Evolutionary conservation across 2,329 filamentous ascomycete genomes (phyloP), one percentile per base, ranked within the genome.

Genomic region (Paecilomyces dactylethromorphus): DNA sequence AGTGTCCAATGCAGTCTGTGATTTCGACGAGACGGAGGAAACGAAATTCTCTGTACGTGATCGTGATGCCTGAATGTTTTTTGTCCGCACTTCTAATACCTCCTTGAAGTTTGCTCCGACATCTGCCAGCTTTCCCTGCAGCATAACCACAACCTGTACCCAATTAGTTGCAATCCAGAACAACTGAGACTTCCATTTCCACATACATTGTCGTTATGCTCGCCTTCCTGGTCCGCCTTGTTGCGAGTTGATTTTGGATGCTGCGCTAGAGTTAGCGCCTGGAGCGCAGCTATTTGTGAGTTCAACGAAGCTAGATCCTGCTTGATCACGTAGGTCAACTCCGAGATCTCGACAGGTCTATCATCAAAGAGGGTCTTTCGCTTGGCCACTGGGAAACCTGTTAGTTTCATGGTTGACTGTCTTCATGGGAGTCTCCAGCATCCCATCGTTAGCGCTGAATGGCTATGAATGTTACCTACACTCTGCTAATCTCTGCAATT

Each of bases 281-380:
- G 90, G n/a, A 99, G 81, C 10, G 82, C 81, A 53, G 89, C 89
- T 67, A 97, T 97, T 71, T 96, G 90, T 65, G 91, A 87, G 76
- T 97, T 97, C 59, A 90, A 75, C 3, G 83, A 86, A 1, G 91
- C 91, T 56, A 97, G 84, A 70, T 97, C 93, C 80, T 97, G 93
- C 79, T 97, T 97, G 81, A 97, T 97, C 71, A 97, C 90, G 70
- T 92, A 97, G 7, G 92, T 97, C 73, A 97, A 85, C 76, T 97
- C 92, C 74, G 94, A 94, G 74, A 97, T 97, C 77, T 99, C 94
- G 58, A 97, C 90, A 0, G 94, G 92, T 72, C 91, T 86, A 78
- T 99, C 94, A 75, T 99, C 94, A 73, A 99, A 99, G 51, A 99
- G 86, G 10, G 94, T 96, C 77, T 96, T 95, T 69, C 93, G 87